phyloP scores from a whole-genome alignment of 768 basidiomycete species.

The Collybia sordida region DNA sequence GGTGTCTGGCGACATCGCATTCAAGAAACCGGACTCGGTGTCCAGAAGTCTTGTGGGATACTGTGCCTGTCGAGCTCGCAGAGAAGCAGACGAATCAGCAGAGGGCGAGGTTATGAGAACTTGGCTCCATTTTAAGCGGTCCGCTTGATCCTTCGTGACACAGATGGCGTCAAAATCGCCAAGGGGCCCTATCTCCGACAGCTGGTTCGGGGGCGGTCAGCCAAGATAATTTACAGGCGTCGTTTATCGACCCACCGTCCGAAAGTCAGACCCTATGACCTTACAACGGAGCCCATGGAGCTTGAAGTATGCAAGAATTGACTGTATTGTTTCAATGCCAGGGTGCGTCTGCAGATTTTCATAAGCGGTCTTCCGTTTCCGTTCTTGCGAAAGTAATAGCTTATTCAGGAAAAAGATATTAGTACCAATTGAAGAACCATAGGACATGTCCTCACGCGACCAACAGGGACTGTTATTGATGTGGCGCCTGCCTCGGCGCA shows the following conservation, averaged over 20 bases:
- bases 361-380: slow-evolving; percentile 22
- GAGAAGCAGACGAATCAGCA: slow-evolving; percentile 25
- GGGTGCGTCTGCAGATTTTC: slow-evolving; percentile 31
- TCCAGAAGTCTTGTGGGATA: slow-evolving; percentile 36
- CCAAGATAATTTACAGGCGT: background rate
- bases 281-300: slow-evolving; percentile 36
- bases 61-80: slow-evolving; percentile 36
- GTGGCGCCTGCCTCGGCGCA: slow-evolving; percentile 53
- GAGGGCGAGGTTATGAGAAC: slow-evolving; percentile 20
- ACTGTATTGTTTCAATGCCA: slow-evolving; percentile 46
- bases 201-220: slow-evolving; percentile 24
- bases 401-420: slow-evolving; percentile 14
- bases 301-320: slow-evolving; percentile 43
- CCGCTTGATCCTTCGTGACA: slow-evolving; percentile 39
- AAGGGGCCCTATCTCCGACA: slow-evolving; percentile 40
- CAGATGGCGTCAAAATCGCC: slow-evolving; percentile 43
- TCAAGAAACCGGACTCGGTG: slow-evolving; percentile 29
- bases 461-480: slow-evolving; percentile 49
- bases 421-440: background rate
- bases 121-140: slow-evolving; percentile 29
- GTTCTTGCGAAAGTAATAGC: slow-evolving; percentile 44
- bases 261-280: slow-evolving; percentile 40
- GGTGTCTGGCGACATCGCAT: slow-evolving; percentile 33
- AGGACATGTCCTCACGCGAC: slow-evolving; percentile 36
- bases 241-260: slow-evolving; percentile 29